Base-by-base conservation (phyloP, 1,139 yeast genomes). In the Pichia sp. region DNA sequence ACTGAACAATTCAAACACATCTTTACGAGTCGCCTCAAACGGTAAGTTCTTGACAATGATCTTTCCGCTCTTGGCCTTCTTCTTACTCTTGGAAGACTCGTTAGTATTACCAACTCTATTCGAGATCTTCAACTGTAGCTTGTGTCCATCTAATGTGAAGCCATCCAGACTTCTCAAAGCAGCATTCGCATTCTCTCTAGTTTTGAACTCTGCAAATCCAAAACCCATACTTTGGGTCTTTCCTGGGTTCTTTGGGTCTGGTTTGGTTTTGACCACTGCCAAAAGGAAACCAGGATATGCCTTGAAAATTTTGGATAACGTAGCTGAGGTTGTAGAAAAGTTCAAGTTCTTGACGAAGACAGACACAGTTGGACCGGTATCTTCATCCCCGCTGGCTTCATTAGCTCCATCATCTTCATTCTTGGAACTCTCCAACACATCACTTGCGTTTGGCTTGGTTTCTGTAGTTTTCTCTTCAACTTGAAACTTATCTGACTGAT, bases 11-110 rank as follows among this genome's bases (percentile, higher is more conserved):
- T 91, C 95, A 68, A 88, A 84, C 45, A 93, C 83, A 67, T 95
- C 99, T 69, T 89, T 87, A 73, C 96, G 83, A 12, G 95, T 80
- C 30, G 98, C 95, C 73, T 93, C 99, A 72, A 93, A 93, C 59
- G 99, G 99, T 71, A 93, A 81, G 73, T 93, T 93, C 84, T 93
- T 93, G 72, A 93, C 91, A 71, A 93, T 86, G 63, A 93, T 85
- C 73, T 93, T 93, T 63, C 79, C 82, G 54, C 80, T 78, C 65
- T 75, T 82, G 61, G 69, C 73, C 65, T 75, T 82, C 62, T 70
- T 64, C 55, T 71, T 75, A 65, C 29, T 33, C 14, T 62, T 61
- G 51, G 59, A 47, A 20, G 63, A 47, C 31, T 64, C 51, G 12
- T 65, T 58, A 2, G 63, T 57, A n/a, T 67, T 60, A 9, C 75